Conservation (phyloP, 2,329 filamentous ascomycete genomes). For the Pezicula neosporulosa region DNA sequence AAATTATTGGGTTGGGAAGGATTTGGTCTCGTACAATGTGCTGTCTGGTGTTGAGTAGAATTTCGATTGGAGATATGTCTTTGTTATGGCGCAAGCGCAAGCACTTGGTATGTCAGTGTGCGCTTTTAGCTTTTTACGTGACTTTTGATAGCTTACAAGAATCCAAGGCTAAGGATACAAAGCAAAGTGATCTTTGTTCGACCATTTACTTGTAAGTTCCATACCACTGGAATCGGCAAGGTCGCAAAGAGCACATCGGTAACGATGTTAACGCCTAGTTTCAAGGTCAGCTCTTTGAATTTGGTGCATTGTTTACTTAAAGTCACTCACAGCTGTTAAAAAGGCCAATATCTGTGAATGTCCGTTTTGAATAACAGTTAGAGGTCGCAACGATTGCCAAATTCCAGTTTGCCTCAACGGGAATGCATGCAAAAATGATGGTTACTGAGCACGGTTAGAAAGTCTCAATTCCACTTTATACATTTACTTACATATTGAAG, state of each 20-base stretch:
- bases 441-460: slow-evolving; percentile 22
- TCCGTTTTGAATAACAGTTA: slow-evolving; percentile 37
- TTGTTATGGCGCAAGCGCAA: slow-evolving; percentile 38
- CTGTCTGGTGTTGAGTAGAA: slow-evolving; percentile 12
- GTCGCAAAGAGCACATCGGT: slow-evolving; percentile 31
- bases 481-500: slow-evolving; percentile 24
- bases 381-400: slow-evolving; percentile 30
- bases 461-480: background rate
- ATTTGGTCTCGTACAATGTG: background rate
- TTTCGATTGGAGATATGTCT: slow-evolving; percentile 33
- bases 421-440: slow-evolving; percentile 43
- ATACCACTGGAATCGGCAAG: slow-evolving; percentile 38
- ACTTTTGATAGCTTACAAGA: slow-evolving; percentile 12
- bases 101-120: slow-evolving; percentile 26
- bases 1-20: background rate
- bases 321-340: slow-evolving; percentile 37
- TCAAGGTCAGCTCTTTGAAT: background rate
- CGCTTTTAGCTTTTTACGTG: background rate
- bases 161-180: slow-evolving; percentile 18
- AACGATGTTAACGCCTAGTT: slow-evolving; percentile 17
- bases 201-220: slow-evolving; percentile 37
- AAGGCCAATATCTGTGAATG: slow-evolving; percentile 41
- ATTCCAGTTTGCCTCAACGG: slow-evolving; percentile 42
- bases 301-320: too few relatives aligned
- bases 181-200: slow-evolving; percentile 36